Percentiles rank a stretch among this genome's conserved stretches.
phyloP scores from a whole-genome alignment of 2,329 filamentous ascomycete genomes.

The Aphanoascus verrucosus region DNA sequence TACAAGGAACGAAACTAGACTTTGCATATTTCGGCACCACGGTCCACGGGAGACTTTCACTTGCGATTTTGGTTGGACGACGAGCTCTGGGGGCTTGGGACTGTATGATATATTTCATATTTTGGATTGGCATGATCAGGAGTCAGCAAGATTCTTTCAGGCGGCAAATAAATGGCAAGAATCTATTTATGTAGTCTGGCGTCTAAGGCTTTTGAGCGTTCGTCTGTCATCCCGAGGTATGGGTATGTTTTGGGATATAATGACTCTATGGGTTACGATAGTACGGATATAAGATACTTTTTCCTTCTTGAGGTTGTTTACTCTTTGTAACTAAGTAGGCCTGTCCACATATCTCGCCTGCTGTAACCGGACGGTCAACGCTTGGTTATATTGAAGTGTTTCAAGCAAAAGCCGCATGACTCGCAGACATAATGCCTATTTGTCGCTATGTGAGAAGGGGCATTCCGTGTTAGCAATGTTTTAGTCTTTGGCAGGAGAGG shows the following conservation, averaged over 20 bases:
- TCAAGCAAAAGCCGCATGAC: no score
- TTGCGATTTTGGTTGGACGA: not conserved
- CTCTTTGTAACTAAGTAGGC: not conserved
- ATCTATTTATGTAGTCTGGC: no score
- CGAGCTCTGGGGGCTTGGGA: not conserved
- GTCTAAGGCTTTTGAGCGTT: not conserved
- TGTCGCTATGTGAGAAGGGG: no score
- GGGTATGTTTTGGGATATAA: not conserved
- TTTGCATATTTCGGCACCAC: not conserved
- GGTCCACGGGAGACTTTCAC: not conserved
- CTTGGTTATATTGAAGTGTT: no score
- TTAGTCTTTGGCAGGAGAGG: no score
- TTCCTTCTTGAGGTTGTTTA: not conserved
- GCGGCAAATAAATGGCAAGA: no score
- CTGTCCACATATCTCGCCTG: not conserved
- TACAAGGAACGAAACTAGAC: slow-evolving; percentile 36
- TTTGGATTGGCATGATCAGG: not conserved
- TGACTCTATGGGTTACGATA: not conserved
- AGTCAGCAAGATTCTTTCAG: not conserved
- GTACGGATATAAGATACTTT: not conserved
- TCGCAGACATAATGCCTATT: no score
- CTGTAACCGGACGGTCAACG: no score
- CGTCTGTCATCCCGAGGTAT: not conserved
- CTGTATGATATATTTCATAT: not conserved
- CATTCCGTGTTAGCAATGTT: no score